Evolutionary conservation across 441 rosid genomes (phyloP), one percentile per base, ranked within the genome.

Genomic region (Populus hybrid): DNA sequence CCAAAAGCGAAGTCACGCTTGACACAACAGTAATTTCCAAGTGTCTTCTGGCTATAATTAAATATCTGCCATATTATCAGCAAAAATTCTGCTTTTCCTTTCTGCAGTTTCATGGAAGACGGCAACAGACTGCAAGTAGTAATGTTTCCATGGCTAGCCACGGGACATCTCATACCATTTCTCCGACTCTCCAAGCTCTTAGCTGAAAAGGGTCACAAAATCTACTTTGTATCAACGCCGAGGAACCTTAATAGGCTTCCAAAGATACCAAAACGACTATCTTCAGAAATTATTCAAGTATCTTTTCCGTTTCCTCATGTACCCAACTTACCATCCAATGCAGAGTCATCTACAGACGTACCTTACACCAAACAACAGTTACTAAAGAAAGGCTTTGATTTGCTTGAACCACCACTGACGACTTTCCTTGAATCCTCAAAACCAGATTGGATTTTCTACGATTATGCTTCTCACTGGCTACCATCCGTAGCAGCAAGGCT

Each of bases 131-230:
- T 84, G 69, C 78, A 81, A 40, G 71, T 86, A 46, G 84, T 42
- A n/a, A 46, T 84, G 77, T 81, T 84, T 71, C 89, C 89, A 79
- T 86, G 89, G 89, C 85, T 86, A 54, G 89, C 89, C 76, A 83
- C 79, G 81, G 89, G 89, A 69, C 89, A 86, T 36, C 74, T 86
- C 6, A 84, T 84, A 65, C 89, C 89, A 38, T 84, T 76, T 74
- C 70, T 82, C 71, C 81, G 57, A 28, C 84, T 86, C 76, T 81
- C 87, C 81, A 77, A 64, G 21, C 61, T 78, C 67, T 76, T 84
- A 30, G 86, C 87, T 8, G 76, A 36, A 54, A 79, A 76, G 73
- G 89, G 89, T 73, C 86, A 83, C 75, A 70, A 34, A 8, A 59
- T 86, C 76, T 84, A 75, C 67, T 86, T 86, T 71, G 74, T 84